Conservation (phyloP, 306 rosid species). For the Glycine latifolia region DNA sequence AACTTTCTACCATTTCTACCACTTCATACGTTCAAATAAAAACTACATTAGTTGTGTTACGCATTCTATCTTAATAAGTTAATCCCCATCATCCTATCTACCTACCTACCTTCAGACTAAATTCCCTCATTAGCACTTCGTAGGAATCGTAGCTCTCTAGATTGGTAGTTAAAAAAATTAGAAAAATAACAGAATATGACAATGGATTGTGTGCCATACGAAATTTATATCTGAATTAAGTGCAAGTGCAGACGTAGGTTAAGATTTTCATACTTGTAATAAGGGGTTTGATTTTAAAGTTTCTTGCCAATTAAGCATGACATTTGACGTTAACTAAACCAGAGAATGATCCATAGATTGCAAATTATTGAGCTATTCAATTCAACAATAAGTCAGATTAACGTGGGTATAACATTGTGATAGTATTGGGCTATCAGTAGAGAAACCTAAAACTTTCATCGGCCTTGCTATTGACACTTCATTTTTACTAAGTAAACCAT, state of each 20-base stretch:
- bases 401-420: no score
- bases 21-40: conserved; percentile 11
- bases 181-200: neutral
- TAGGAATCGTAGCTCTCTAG: neutral
- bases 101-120: neutral
- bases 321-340: no score
- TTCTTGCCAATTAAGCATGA: neutral
- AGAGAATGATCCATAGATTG: no score
- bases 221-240: neutral
- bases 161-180: neutral
- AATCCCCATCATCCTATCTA: no score
- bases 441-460: neutral
- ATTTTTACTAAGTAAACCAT: no score
- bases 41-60: neutral
- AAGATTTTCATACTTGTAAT: neutral
- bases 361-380: neutral
- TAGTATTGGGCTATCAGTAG: neutral
- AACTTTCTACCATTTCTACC: neutral
- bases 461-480: no score
- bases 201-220: neutral
- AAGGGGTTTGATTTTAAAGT: neutral
- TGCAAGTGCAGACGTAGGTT: neutral
- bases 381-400: neutral
- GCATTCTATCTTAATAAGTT: neutral
- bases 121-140: neutral